Conservation (phyloP, 495 filamentous ascomycete genomes). For the Pyrenopolyporus hunteri region DNA sequence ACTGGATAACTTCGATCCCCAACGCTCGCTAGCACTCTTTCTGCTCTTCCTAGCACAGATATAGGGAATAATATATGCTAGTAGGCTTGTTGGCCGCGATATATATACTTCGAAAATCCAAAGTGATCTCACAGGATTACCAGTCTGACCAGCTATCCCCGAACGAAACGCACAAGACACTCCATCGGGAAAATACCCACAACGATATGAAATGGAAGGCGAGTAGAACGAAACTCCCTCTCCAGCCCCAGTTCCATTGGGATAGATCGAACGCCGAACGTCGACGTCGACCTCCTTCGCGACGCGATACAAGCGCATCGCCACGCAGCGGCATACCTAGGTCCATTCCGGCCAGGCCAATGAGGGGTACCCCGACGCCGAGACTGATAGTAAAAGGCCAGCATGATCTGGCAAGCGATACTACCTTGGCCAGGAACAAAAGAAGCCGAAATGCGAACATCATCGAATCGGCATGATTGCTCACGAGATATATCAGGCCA, state of each 20-base stretch:
- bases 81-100: not conserved
- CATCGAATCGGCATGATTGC: slow-evolving; percentile 27
- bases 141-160: slow-evolving; percentile 46
- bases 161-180: slow-evolving; percentile 46
- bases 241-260: slow-evolving; percentile 44
- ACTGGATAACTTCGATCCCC: too few species aligned
- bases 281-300: slow-evolving; percentile 17
- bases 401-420: slow-evolving; percentile 49
- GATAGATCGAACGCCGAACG: slow-evolving; percentile 13
- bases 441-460: slow-evolving; percentile 42
- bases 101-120: too few species aligned
- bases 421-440: slow-evolving; percentile 49
- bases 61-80: too few species aligned
- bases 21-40: too few species aligned
- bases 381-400: slow-evolving; percentile 52
- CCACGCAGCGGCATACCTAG: slow-evolving; percentile 36
- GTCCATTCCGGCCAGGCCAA: slow-evolving; percentile 50
- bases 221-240: slow-evolving; percentile 45
- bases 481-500: slow-evolving; percentile 28
- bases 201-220: slow-evolving; percentile 48
- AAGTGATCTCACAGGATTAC: slow-evolving; percentile 18
- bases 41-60: too few species aligned
- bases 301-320: slow-evolving; percentile 5
- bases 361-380: slow-evolving; percentile 42
- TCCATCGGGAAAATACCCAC: slow-evolving; percentile 45